Base-by-base conservation (phyloP, 1,284 basidiomycete genomes). In the Amylostereum areolatum region DNA sequence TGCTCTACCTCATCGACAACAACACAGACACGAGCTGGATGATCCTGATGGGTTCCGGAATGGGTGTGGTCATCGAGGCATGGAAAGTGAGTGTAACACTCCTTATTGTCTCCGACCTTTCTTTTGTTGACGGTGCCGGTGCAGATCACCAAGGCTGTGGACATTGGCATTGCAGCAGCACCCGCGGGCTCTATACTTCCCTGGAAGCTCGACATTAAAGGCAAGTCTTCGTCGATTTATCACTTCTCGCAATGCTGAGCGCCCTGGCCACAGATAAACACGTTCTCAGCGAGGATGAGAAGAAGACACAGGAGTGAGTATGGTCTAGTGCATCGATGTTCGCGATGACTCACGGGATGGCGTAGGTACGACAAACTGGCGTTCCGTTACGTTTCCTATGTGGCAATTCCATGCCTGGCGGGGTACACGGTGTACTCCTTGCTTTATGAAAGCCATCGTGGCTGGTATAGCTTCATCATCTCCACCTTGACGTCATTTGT, bases 391-490 rank as follows among this genome's bases (percentile, higher is more conserved):
- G 95, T 97, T 25, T 88, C 90, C 33, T 93, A 86, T 64, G 86
- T 84, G 55, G 83, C 93, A 5, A 82, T 91, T 46, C 96, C 96
- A 2, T 70, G 88, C 24, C 81, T 99, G 28, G 75, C 79, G n/a
- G 87, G 71, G 9, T 98, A 97, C 67, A 86, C 93, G 2, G 72
- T 88, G 53, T 98, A 98, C 66, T 96, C 92, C 31, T 77, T 93
- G 40, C 57, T 93, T n/a, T 93, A 93, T 64, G 80, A 92, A 60
- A 85, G 85, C 0, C 96, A 98, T 67, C 78, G 83, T 57, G 89
- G 92, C 45, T 97, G 94, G 94, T 98, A 97, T 69, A 92, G 88
- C 58, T 99, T 97, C 68, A 75, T 91, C 53, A 92, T 98, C 51
- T 85, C 89, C 34, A 92, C 89, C 3, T 72, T 92, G 47, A 89